Evolutionary conservation across 2,329 filamentous ascomycete genomes (phyloP).

Genomic region (Coleophoma cylindrospora): DNA sequence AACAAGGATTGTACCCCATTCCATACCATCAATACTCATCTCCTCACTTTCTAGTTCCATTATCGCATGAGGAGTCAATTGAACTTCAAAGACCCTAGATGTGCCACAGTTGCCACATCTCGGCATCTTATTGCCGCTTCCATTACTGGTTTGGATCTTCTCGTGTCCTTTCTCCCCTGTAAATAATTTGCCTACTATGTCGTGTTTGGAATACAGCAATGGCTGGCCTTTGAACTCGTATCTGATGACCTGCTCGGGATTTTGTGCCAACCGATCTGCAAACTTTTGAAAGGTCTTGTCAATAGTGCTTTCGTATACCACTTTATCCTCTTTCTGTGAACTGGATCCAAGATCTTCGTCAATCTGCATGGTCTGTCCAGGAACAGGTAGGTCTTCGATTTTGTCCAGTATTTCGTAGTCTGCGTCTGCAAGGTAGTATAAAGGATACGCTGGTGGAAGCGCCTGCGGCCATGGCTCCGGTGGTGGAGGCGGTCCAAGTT

Average conservation of each 20-base stretch:
- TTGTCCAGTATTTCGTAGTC: constrained; percentile 83
- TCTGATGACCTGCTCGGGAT: constrained; percentile 75
- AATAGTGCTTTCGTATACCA: constrained; percentile 68
- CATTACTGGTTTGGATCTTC: constrained; percentile 18
- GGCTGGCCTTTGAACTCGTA: constrained; percentile 73
- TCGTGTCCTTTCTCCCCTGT: constrained; percentile 10
- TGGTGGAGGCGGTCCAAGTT: constrained; percentile 39
- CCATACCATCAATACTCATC: constrained; percentile 77
- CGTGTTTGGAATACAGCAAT: constrained; percentile 75
- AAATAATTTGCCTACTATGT: constrained; percentile 67
- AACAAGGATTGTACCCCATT: constrained; percentile 92
- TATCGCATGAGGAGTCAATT: constrained; percentile 88
- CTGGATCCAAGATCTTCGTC: constrained; percentile 34
- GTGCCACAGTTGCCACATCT: constrained; percentile 72
- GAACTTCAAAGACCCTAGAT: constrained; percentile 79
- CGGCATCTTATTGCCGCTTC: constrained; percentile 51
- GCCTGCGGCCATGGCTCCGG: constrained; percentile 69
- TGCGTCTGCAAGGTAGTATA: constrained; percentile 77
- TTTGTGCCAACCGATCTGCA: constrained; percentile 71
- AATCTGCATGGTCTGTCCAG: constrained; percentile 40
- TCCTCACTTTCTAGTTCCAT: constrained; percentile 79
- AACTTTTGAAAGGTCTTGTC: constrained; percentile 77
- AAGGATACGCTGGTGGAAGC: constrained; percentile 68
- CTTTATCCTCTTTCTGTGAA: constrained; percentile 56
- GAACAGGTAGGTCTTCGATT: constrained; percentile 44